Evolutionary conservation across 805 yeast species (phyloP).

Genomic region (Kodamaea neixiangensis): DNA sequence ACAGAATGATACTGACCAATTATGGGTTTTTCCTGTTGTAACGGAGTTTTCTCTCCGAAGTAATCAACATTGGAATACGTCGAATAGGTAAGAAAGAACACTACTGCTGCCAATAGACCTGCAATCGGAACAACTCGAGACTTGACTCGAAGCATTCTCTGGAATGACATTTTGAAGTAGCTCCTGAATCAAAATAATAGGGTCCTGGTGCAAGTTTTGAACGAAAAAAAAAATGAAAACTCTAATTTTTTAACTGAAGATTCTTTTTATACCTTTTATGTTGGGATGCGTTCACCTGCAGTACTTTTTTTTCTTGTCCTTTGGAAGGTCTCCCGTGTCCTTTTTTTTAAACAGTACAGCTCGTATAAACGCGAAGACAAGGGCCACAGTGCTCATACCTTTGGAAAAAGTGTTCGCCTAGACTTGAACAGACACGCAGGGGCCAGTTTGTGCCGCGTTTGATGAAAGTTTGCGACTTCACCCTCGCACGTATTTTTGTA

Average conservation of each 20-base stretch:
- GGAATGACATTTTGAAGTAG: neutral
- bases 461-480: neutral
- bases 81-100: neutral
- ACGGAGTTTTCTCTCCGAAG: neutral
- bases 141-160: slow-evolving; percentile 7
- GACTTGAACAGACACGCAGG: neutral
- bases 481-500: neutral
- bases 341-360: too few species aligned
- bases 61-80: neutral
- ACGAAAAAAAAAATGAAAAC: neutral
- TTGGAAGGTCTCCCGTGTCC: neutral
- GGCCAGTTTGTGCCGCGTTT: neutral
- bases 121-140: slow-evolving; percentile 9
- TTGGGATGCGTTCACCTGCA: neutral
- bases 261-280: neutral
- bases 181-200: neutral
- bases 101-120: neutral
- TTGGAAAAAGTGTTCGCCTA: neutral
- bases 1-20: slow-evolving; percentile 12
- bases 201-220: neutral
- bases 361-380: neutral
- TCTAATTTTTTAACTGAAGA: neutral
- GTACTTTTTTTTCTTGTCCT: neutral
- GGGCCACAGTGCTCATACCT: neutral
- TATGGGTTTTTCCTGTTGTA: slow-evolving; percentile 8